Conservation (phyloP, 805 yeast genomes). For the Gaillardinia entomophila region DNA sequence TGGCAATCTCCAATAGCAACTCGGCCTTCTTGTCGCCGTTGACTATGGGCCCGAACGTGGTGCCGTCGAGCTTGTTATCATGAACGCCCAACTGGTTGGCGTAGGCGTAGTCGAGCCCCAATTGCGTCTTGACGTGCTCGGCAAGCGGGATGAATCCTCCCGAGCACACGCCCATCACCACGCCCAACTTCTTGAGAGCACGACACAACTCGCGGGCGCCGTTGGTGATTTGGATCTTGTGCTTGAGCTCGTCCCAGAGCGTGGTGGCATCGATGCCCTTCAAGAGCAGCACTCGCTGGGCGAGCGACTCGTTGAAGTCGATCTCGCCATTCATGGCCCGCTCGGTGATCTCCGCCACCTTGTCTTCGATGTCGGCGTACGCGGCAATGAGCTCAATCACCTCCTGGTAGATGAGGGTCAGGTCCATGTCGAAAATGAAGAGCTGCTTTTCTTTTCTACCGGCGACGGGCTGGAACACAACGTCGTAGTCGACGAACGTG, state of each 20-base stretch:
- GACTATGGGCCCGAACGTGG: conserved; percentile 73
- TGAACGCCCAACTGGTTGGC: conserved; percentile 62
- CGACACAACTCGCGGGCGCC: conserved; percentile 74
- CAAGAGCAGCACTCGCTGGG: conserved; percentile 69
- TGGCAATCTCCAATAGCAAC: conserved; percentile 57
- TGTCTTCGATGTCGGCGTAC: conserved; percentile 81
- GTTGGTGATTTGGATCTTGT: conserved; percentile 66
- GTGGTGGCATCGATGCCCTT: conserved; percentile 70
- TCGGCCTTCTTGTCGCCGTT: conserved; percentile 82
- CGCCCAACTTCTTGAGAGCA: conserved; percentile 56
- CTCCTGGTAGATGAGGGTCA: conserved; percentile 92
- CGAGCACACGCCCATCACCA: conserved; percentile 77
- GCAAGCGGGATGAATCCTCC: conserved; percentile 96
- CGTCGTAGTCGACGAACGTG: conserved; percentile 16
- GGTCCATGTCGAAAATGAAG: conserved; percentile 95
- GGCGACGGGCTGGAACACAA: conserved; percentile 22
- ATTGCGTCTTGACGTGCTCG: conserved; percentile 54
- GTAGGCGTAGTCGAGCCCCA: conserved; percentile 79
- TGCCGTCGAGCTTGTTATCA: conserved; percentile 62
- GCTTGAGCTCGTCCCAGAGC: conserved; percentile 75
- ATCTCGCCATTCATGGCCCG: conserved; percentile 96
- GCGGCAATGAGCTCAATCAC: conserved; percentile 95
- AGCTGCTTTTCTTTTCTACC: conserved; percentile 41
- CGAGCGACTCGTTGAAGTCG: conserved; percentile 79
- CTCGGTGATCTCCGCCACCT: conserved; percentile 85